Evolutionary conservation across 305 asterid genomes (phyloP).

Genomic region (Fraxinus velutina): DNA sequence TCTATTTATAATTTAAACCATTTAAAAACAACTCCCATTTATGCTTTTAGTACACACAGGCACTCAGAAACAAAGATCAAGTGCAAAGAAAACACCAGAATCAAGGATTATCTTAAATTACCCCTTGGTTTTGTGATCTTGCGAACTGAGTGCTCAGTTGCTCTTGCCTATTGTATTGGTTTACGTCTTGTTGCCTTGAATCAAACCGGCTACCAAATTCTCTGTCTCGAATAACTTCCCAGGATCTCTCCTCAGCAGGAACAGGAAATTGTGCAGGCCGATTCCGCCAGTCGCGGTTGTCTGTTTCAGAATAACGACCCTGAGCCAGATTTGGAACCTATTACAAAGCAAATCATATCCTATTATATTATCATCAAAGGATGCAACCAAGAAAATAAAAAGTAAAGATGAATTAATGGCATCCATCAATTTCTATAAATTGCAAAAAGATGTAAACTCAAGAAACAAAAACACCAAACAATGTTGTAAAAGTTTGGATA

Average conservation of each 20-base stretch:
- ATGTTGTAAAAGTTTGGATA: neutral
- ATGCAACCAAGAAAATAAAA: neutral
- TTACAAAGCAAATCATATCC: constrained; percentile 5
- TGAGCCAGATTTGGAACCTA: constrained; percentile 51
- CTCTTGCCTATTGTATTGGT: constrained; percentile 62
- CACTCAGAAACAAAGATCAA: neutral
- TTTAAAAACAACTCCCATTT: neutral
- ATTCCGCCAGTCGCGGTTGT: constrained; percentile 89
- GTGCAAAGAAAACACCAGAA: neutral
- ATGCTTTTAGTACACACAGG: neutral
- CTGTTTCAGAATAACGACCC: constrained; percentile 62
- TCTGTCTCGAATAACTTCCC: constrained; percentile 58
- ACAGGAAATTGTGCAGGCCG: constrained; percentile 56
- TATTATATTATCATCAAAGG: neutral
- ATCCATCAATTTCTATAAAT: neutral
- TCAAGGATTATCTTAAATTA: constrained; percentile 26
- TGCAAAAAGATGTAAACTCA: neutral
- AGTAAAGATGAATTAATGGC: neutral
- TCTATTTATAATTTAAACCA: neutral
- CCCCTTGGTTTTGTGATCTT: constrained; percentile 66
- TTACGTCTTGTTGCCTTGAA: constrained; percentile 55
- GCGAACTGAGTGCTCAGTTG: constrained; percentile 47
- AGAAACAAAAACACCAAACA: neutral
- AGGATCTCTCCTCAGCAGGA: constrained; percentile 62
- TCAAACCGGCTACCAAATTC: constrained; percentile 42